phyloP scores from a whole-genome alignment of 2,329 filamentous ascomycete species.

The Colletotrichum somersetense region DNA sequence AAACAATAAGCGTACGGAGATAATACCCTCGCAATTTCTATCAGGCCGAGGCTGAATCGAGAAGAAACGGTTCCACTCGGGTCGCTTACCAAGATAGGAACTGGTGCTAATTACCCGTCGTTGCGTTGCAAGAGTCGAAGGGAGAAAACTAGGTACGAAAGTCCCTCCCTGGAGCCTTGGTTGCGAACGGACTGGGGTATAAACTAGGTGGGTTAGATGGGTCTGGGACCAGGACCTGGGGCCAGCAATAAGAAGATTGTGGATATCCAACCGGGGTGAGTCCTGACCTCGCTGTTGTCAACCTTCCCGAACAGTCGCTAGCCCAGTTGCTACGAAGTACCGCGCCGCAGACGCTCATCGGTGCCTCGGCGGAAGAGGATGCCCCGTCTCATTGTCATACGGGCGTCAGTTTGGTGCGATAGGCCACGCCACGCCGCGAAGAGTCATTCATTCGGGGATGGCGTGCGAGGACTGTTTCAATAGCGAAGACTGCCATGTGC shows the following conservation, averaged over 20 bases:
- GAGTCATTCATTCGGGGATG: background rate
- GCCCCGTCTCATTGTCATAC: background rate
- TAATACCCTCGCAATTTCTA: constrained; percentile 16
- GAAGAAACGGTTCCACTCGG: constrained; percentile 34
- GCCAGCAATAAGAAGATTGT: background rate
- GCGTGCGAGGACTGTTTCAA: background rate
- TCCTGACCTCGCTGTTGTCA: constrained; percentile 26
- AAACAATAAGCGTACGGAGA: constrained; percentile 4
- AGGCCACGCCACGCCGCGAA: background rate
- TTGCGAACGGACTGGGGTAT: constrained; percentile 29
- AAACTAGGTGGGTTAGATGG: background rate
- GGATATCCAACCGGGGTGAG: background rate
- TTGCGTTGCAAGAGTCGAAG: background rate
- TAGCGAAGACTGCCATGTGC: background rate
- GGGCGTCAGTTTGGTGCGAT: background rate
- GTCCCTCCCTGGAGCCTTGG: constrained; percentile 24
- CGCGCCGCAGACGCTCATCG: constrained; percentile 8
- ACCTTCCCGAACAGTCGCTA: constrained; percentile 32
- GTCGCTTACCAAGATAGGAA: constrained; percentile 30
- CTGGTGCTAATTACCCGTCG: constrained; percentile 14
- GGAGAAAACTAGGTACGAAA: background rate
- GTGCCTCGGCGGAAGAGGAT: background rate
- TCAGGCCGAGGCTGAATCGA: constrained; percentile 3
- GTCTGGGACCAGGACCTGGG: background rate
- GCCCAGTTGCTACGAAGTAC: background rate